phyloP scores from a whole-genome alignment of 495 filamentous ascomycete species.

The Penicillium subrubescens region DNA sequence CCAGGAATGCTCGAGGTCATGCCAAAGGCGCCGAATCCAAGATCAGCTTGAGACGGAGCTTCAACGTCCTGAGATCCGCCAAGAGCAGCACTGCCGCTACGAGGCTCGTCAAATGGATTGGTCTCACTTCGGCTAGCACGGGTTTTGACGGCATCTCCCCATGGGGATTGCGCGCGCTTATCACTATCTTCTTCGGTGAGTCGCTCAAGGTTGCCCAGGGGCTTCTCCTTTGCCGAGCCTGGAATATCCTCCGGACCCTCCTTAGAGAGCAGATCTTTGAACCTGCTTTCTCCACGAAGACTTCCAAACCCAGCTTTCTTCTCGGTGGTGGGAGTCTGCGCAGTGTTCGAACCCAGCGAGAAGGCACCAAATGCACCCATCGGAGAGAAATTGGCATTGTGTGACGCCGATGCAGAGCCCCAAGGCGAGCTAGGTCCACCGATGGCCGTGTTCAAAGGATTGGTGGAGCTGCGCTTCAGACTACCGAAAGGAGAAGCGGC shows the following conservation, averaged over 20 bases:
- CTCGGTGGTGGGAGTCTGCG: conserved; percentile 59
- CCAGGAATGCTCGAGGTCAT: conserved; percentile 73
- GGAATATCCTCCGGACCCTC: conserved; percentile 69
- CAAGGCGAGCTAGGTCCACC: conserved; percentile 68
- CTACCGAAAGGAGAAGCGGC: conserved; percentile 59
- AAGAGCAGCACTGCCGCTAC: conserved; percentile 76
- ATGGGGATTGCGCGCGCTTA: conserved; percentile 50
- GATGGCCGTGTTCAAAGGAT: conserved; percentile 52
- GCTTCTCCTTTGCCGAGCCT: conserved; percentile 55
- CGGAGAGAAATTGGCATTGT: conserved; percentile 61
- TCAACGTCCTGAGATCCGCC: conserved; percentile 77
- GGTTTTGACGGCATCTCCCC: conserved; percentile 54
- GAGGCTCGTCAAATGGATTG: conserved; percentile 75
- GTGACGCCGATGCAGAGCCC: conserved; percentile 59
- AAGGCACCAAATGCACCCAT: conserved; percentile 92
- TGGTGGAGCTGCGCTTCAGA: conserved; percentile 72
- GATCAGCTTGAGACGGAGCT: conserved; percentile 53
- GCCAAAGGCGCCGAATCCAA: conserved; percentile 69
- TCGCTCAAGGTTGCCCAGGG: conserved; percentile 53
- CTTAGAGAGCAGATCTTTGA: conserved; percentile 81
- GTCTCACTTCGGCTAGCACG: conserved; percentile 69
- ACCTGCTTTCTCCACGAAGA: conserved; percentile 73
- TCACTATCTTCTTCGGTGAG: conserved; percentile 54
- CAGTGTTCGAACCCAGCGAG: conserved; percentile 53
- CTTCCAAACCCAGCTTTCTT: conserved; percentile 71